Evolutionary conservation across 1,284 basidiomycete species (phyloP), one percentile per base, ranked within the genome.

Genomic region (Mrakiaceae sp.): DNA sequence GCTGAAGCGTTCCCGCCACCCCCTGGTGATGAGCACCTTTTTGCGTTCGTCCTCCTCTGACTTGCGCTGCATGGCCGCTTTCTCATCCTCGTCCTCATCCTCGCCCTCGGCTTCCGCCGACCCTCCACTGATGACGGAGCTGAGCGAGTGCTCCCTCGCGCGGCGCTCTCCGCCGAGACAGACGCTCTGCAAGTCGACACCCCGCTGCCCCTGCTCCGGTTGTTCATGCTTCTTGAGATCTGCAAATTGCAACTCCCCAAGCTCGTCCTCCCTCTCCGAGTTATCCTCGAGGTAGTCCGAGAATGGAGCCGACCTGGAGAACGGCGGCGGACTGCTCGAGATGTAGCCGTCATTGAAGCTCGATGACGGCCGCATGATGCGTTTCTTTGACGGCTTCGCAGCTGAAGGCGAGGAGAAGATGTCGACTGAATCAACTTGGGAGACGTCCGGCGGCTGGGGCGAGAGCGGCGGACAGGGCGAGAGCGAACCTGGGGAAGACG

Each of bases 1-100:
- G 47, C 60, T 60, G 58, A 65, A 65, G 42, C 52, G 56, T 40
- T 65, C 64, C 55, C 59, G 61, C 64, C 64, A 65, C 9, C 64
- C 58, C 11, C 27, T 40, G 7, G 58, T 55, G 56, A 65, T 65
- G 27, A 27, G 46, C 42, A 46, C 46, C 10, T 51, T 60, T 16
- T 51, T 49, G 27, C 27, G 27, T 27, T 27, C 27, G 27, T 27
- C 27, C 16, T 54, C 49, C 27, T 58, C 54, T 7, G 43, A 46
- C 39, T 6, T 44, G 0, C 14, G n/a, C 42, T 60, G 12, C 51
- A 12, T 16, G 7, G 6, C 51, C 12, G 12, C 12, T 16, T 8
- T 7, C 39, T 4, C 39, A 3, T 9, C 53, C 6, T 11, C 60
- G 2, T 52, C 48, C 12, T 60, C 58, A 4, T 11, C 46, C 11